Conservation (phyloP, 805 yeast species). For the Starmerella apicola region DNA sequence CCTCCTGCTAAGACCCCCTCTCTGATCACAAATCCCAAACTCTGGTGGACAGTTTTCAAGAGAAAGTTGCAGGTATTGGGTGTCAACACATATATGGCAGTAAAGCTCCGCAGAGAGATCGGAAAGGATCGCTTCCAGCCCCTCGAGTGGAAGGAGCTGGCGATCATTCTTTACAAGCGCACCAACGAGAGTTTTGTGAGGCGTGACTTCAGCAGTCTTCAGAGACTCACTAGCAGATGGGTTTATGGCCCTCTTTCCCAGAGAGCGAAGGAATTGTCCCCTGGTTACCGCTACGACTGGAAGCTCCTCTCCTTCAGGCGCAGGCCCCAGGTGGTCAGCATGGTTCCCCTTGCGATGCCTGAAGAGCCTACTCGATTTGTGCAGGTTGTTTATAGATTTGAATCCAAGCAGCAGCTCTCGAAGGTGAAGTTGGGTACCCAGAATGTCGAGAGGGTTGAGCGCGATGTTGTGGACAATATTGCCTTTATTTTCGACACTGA, state of each 20-base stretch:
- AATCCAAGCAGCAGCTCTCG: slow-evolving; percentile 48
- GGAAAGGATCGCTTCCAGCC: slow-evolving; percentile 29
- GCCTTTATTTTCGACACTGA: slow-evolving; percentile 49
- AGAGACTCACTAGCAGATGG: slow-evolving; percentile 43
- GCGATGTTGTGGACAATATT: slow-evolving; percentile 48
- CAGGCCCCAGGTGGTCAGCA: slow-evolving; percentile 59
- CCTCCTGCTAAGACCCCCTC: slow-evolving; percentile 31
- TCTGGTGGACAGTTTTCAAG: slow-evolving; percentile 22
- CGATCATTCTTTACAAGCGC: slow-evolving; percentile 61
- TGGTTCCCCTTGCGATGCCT: slow-evolving; percentile 54
- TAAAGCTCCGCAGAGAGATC: slow-evolving; percentile 21
- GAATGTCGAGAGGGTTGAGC: slow-evolving; percentile 36
- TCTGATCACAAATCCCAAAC: slow-evolving; percentile 19
- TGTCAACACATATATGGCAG: slow-evolving; percentile 23
- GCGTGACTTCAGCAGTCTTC: slow-evolving; percentile 36
- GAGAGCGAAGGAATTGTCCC: slow-evolving; percentile 46
- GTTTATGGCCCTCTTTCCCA: slow-evolving; percentile 45
- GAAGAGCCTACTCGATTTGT: slow-evolving; percentile 42
- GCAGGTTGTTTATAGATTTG: slow-evolving; percentile 50
- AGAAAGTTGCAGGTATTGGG: slow-evolving; percentile 21
- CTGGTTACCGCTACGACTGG: slow-evolving; percentile 55
- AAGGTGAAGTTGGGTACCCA: slow-evolving; percentile 36
- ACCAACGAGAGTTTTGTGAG: slow-evolving; percentile 75
- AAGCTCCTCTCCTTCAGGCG: slow-evolving; percentile 55
- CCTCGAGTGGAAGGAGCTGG: slow-evolving; percentile 71